These are phyloP conservation scores for Gossypium anomalum DNA, from an alignment of 345 rosid genomes.

Conservation along the genomic window DNA sequence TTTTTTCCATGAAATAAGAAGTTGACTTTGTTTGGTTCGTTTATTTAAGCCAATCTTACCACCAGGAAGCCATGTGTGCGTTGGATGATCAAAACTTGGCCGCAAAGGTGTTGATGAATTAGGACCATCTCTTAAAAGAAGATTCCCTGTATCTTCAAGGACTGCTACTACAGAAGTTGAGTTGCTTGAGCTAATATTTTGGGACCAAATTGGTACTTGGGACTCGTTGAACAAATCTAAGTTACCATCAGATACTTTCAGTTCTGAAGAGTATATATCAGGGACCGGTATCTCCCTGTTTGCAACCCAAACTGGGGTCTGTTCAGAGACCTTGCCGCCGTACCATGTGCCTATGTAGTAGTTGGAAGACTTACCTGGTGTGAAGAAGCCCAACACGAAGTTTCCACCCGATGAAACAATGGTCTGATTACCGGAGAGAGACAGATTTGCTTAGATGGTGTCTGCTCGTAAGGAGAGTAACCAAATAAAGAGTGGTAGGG, in stretches of 20 bases:
- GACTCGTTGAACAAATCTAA: conserved; percentile 56
- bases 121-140: conserved; percentile 39
- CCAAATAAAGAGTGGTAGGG: background rate
- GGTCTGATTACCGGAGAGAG: conserved; percentile 57
- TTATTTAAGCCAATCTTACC: conserved; percentile 45
- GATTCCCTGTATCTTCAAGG: conserved; percentile 53
- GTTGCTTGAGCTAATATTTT: conserved; percentile 31
- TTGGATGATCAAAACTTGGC: conserved; percentile 74
- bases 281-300: conserved; percentile 59
- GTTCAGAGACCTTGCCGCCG: conserved; percentile 25
- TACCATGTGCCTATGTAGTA: conserved; percentile 75
- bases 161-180: conserved; percentile 38
- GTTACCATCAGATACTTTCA: conserved; percentile 55
- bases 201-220: conserved; percentile 53
- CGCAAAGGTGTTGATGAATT: conserved; percentile 32
- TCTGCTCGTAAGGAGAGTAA: conserved; percentile 39
- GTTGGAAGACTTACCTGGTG: conserved; percentile 45
- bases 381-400: conserved; percentile 58
- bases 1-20: conserved; percentile 60
- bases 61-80: conserved; percentile 72
- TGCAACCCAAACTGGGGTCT: conserved; percentile 64
- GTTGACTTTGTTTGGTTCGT: conserved; percentile 27
- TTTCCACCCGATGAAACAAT: conserved; percentile 39
- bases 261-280: conserved; percentile 35
- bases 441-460: conserved; percentile 40